Base-by-base conservation (phyloP, 225 moss, liverwort and hornwort genomes). In the Ulota crispa region DNA sequence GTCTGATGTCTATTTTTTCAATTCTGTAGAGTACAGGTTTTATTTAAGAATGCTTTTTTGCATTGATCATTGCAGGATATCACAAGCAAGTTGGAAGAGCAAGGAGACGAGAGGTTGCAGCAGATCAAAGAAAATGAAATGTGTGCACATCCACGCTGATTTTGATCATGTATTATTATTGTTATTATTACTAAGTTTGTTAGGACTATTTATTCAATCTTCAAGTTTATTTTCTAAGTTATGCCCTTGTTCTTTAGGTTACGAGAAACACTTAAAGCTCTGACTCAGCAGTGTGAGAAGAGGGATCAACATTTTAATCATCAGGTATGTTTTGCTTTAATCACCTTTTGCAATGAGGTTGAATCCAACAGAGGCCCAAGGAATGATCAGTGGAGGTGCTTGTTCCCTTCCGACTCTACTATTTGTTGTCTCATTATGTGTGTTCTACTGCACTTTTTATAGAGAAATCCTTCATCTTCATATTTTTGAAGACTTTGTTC, bases 41-140 rank as follows among this genome's bases (percentile, higher is more conserved):
- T 0, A 36, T 76, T 32, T 36, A n/a, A 62, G 45, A 30, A 50
- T 80, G 39, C 27, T 80, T 43, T 75, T 37, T 50, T 63, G 54
- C 37, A 75, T 74, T 75, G 76, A 80, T 83, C 71, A 59, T 36
- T 61, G 32, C 92, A 97, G 97, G 95, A 95, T 67, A 97, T 97
- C 52, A 95, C 97, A 73, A 83, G 89, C 76, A 97, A 94, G 80
- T 84, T 97, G 85, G 95, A 97, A 84, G 94, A 94, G 75, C 94
- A 97, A 81, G 95, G 94, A 66, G 94, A 95, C 70, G 95, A 93
- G 81, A 90, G 95, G 70, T 81, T 95, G 82, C 94, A 89, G 77
- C 97, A 97, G 87, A 82, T 94, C 65, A 94, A 95, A 89, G 95
- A 97, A 81, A 97, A 97, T 87, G 95, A 97, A 80, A 84, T 97